Evolutionary conservation across 176 grass and related monocot genomes (phyloP).

Genomic region (Puccinellia tenuiflora): DNA sequence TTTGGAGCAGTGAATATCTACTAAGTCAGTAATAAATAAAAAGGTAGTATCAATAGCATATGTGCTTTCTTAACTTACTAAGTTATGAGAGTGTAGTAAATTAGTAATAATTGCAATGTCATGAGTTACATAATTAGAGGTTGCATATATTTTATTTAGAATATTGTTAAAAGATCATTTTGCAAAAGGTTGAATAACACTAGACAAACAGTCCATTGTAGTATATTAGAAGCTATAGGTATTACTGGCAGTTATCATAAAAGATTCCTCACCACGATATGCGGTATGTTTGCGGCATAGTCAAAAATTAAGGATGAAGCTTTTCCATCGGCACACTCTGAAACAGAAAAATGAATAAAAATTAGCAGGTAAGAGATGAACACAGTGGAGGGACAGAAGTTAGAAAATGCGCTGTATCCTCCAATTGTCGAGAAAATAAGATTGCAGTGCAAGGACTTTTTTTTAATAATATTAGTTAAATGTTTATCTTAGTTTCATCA

Average conservation of each 20-base stretch:
- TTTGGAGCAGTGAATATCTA: not conserved
- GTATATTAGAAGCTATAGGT: slow-evolving; percentile 30
- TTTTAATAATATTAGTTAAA: not conserved
- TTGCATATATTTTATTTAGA: not conserved
- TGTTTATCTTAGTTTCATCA: slow-evolving; percentile 16
- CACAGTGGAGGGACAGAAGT: not conserved
- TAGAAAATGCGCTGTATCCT: not conserved
- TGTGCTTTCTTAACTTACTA: not conserved
- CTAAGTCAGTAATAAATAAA: not conserved
- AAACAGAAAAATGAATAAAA: slow-evolving; percentile 24
- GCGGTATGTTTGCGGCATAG: slow-evolving; percentile 54
- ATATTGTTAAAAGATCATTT: slow-evolving; percentile 16
- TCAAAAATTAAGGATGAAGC: slow-evolving; percentile 61
- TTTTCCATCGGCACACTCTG: slow-evolving; percentile 42
- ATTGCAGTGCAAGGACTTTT: not conserved
- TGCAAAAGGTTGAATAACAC: slow-evolving; percentile 13
- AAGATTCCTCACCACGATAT: slow-evolving; percentile 59
- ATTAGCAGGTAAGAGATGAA: slow-evolving; percentile 36
- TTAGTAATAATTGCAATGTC: not conserved
- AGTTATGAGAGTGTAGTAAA: slow-evolving; percentile 17
- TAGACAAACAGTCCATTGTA: slow-evolving; percentile 7
- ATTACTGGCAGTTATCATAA: slow-evolving; percentile 40
- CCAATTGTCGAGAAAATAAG: slow-evolving; percentile 1
- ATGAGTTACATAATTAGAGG: not conserved
- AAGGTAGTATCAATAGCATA: not conserved